These are phyloP conservation scores for Elongisporangium anandrum DNA, from an alignment of 352 stramenopile species.

Conservation along the genomic window DNA sequence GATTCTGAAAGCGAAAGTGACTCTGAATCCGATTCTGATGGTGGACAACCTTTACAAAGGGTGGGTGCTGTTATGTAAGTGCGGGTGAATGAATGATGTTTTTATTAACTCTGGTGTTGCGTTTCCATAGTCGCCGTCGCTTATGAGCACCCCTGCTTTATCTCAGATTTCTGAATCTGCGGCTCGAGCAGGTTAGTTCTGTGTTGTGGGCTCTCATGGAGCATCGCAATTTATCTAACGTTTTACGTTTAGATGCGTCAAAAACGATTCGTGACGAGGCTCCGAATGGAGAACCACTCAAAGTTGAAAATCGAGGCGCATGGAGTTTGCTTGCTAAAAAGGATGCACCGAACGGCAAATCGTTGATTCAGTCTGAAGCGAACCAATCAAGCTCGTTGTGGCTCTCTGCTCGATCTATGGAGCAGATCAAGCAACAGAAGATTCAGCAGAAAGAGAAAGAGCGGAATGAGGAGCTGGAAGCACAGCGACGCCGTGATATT, in stretches of 20 bases:
- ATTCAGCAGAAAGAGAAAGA: conserved; percentile 82
- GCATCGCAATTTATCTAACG: conserved; percentile 1
- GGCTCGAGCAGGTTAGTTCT: conserved; percentile 36
- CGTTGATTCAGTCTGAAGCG: conserved; percentile 49
- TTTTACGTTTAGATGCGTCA: conserved; percentile 34
- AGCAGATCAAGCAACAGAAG: conserved; percentile 87
- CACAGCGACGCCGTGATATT: conserved; percentile 53
- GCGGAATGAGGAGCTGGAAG: conserved; percentile 59
- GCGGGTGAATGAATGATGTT: conserved; percentile 16
- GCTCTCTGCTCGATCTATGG: conserved; percentile 79
- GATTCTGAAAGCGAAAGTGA: conserved; percentile 87
- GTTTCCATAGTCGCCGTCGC: conserved; percentile 40
- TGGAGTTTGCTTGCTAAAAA: conserved; percentile 84
- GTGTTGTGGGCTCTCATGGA: conserved; percentile 2
- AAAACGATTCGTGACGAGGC: conserved; percentile 81
- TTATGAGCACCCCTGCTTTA: conserved; percentile 46
- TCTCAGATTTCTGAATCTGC: conserved; percentile 40
- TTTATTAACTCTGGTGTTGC: conserved; percentile 6
- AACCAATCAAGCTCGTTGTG: conserved; percentile 78
- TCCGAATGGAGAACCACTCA: conserved; percentile 52
- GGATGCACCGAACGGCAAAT: conserved; percentile 56
- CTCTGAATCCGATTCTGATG: conserved; percentile 76
- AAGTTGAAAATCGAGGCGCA: conserved; percentile 78
- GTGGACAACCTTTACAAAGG: conserved; percentile 73
- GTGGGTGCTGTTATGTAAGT: conserved; percentile 70